phyloP scores from a whole-genome alignment of 805 yeast species.

The Kodamaea hsintzibuensis region DNA sequence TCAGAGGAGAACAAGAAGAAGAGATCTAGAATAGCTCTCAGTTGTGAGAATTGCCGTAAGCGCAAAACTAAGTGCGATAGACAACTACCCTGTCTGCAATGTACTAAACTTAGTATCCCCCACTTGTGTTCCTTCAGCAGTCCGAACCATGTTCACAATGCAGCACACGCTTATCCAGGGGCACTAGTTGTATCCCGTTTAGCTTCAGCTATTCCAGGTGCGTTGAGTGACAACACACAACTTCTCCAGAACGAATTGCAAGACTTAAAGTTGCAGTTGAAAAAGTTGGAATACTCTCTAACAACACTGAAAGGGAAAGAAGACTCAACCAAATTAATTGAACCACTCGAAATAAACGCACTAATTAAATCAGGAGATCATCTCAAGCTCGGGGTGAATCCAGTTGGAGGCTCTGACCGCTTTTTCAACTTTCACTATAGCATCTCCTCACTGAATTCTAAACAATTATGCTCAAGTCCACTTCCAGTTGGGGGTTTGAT shows the following conservation, averaged over 20 bases:
- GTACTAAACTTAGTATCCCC: conserved; percentile 12
- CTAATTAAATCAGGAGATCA: not conserved
- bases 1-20: conserved; percentile 18
- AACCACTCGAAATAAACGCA: not conserved
- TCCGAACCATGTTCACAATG: conserved; percentile 14
- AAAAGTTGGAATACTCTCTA: conserved; percentile 8
- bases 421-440: conserved; percentile 11
- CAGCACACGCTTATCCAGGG: not conserved
- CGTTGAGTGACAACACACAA: not conserved
- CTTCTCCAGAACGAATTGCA: conserved; percentile 6
- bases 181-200: not conserved
- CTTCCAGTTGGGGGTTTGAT: conserved; percentile 16
- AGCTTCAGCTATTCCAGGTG: not conserved
- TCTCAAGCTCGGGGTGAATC: conserved; percentile 8
- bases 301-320: not conserved
- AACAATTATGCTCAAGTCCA: conserved; percentile 9
- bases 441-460: not conserved
- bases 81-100: conserved; percentile 30
- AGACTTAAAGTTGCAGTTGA: conserved; percentile 8
- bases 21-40: conserved; percentile 45
- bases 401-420: conserved; percentile 2
- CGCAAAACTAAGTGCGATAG: conserved; percentile 47
- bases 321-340: not conserved
- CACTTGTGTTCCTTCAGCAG: conserved; percentile 13
- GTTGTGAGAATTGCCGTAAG: conserved; percentile 49